Evolutionary conservation across 495 filamentous ascomycete genomes (phyloP).

Genomic region (Neurospora sp.): DNA sequence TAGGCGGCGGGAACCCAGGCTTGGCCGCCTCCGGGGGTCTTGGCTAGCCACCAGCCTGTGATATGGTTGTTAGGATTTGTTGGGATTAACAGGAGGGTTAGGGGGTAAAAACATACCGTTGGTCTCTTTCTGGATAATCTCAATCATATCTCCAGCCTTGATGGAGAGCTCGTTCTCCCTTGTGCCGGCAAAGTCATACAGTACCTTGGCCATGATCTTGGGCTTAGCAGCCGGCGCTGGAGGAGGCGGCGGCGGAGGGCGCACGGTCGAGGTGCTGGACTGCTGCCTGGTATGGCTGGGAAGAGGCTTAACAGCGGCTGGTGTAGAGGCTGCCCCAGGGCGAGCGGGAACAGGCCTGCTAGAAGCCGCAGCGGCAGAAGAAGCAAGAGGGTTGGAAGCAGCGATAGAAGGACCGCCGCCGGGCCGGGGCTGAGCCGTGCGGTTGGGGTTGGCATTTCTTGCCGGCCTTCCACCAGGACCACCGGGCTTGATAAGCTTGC

Average conservation of each 20-base stretch:
- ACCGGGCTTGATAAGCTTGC: constrained; percentile 82
- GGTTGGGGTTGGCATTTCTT: constrained; percentile 41
- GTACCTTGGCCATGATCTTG: constrained; percentile 66
- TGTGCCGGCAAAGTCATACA: constrained; percentile 81
- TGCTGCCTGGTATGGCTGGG: constrained; percentile 36
- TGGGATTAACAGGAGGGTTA: no score
- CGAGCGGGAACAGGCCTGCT: constrained; percentile 37
- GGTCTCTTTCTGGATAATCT: constrained; percentile 76
- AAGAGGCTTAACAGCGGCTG: constrained; percentile 19
- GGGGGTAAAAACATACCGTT: constrained; percentile 57
- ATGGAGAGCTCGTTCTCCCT: constrained; percentile 72
- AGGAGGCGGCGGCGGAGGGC: constrained; percentile 61
- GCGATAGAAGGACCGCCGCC: constrained; percentile 8
- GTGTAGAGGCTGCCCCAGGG: constrained; percentile 28
- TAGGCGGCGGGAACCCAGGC: constrained; percentile 94
- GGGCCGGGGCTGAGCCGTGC: constrained; percentile 40
- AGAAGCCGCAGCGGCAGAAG: constrained; percentile 25
- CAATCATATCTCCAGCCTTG: constrained; percentile 63
- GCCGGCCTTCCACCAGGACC: constrained; percentile 75
- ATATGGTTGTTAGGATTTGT: constrained; percentile 4
- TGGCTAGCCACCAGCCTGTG: constrained; percentile 90
- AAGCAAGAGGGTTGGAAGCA: constrained; percentile 2
- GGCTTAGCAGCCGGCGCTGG: constrained; percentile 56
- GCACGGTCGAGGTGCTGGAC: constrained; percentile 36
- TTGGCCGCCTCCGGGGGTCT: constrained; percentile 53